Base-by-base conservation (phyloP, 1,284 basidiomycete species). In the Puccinia novopanici region DNA sequence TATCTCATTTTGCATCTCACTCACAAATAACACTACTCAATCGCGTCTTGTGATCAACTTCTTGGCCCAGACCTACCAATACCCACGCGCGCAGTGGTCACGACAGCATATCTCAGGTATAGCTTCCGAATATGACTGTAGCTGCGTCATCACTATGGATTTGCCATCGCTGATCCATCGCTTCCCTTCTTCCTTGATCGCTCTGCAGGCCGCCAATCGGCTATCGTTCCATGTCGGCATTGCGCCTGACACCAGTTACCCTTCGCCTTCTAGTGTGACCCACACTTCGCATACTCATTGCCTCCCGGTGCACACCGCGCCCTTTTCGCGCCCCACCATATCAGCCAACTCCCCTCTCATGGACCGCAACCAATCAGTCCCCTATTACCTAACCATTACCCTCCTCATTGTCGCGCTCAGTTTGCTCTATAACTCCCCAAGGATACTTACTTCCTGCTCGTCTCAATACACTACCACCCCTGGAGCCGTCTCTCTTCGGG, bases 201-300 rank as follows among this genome's bases (percentile, higher is more conserved):
- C 19, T n/a, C 34, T n/a, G 13, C 30, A 72, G 50, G 27, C 70
- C 30, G 10, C 50, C 2, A 52, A 34, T 48, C 48, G 52, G 52
- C 37, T 72, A 22, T 40, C 70, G 37, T 72, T 55, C 70, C 17
- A 55, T 72, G 70, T 72, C 70, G 9, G 70, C 48, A 52, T 57
- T 72, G 52, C 70, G 19, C 70, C 50, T 72, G 5, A 40, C 70
- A 30, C 34, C 70, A 57, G 22, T 9, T 72, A 57, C 52, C 50
- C 70, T 24, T 45, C 65, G 42, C 27, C 48, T 48, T 68, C 67
- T 17, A n/a, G n/a, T n/a, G n/a, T n/a, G n/a, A 34, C 70, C 22
- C 24, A 72, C 30, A 37, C 9, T 48, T 37, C 52, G 0, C 48
- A 57, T 0, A 55, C 52, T 17, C 48, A 50, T 37, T 72, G 52